Conservation (phyloP, 306 rosid genomes). For the Vigna angularis region DNA sequence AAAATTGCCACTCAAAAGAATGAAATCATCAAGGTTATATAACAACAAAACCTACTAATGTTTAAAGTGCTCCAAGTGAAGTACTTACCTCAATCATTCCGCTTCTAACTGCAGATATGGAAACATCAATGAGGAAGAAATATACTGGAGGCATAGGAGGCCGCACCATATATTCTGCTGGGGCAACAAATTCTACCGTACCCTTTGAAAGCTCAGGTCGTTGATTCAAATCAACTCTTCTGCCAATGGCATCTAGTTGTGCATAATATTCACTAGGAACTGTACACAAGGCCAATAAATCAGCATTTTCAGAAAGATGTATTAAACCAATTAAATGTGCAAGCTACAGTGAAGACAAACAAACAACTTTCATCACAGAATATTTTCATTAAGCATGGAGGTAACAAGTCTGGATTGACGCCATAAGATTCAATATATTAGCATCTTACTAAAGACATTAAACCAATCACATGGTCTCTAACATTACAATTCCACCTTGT, state of each 20-base stretch:
- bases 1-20: not conserved
- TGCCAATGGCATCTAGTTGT: slow-evolving; percentile 90
- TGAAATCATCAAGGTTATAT: too few species aligned
- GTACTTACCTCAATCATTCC: slow-evolving; percentile 93
- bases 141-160: slow-evolving; percentile 99
- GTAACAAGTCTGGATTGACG: slow-evolving; percentile 12
- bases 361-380: slow-evolving; percentile 28
- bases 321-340: slow-evolving; percentile 27
- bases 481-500: slow-evolving; percentile 4
- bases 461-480: slow-evolving; percentile 20
- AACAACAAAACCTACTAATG: not conserved
- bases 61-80: not conserved
- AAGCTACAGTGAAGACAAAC: slow-evolving; percentile 20
- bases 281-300: slow-evolving; percentile 47
- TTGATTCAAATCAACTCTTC: slow-evolving; percentile 87
- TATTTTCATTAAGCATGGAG: not conserved
- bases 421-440: slow-evolving; percentile 33
- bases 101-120: slow-evolving; percentile 93
- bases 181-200: slow-evolving; percentile 98
- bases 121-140: slow-evolving; percentile 95
- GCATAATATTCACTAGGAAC: slow-evolving; percentile 96
- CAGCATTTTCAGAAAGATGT: slow-evolving; percentile 27
- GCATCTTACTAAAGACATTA: slow-evolving; percentile 25
- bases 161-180: slow-evolving; percentile 99
- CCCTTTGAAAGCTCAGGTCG: slow-evolving; percentile 91